Conservation (phyloP, 139 green algal species). For the Coccomyxa sp. region DNA sequence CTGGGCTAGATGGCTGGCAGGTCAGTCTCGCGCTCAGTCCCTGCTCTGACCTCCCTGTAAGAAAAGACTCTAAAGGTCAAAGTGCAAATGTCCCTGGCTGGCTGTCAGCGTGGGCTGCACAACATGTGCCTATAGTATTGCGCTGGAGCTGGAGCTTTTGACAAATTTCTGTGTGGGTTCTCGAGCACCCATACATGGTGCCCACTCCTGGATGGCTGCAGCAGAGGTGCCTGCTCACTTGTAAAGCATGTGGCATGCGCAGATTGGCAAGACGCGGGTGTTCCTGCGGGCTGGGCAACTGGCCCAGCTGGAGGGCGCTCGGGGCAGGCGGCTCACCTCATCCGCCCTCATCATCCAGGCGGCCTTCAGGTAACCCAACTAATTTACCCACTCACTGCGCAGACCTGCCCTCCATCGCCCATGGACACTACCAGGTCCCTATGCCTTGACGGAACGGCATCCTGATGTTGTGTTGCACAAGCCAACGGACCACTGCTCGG, state of each 20-base stretch:
- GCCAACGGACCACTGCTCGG: neutral
- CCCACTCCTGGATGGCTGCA: conserved; percentile 39
- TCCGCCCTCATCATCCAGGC: conserved; percentile 45
- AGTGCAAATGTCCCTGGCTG: too few species aligned
- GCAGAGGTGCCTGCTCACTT: neutral
- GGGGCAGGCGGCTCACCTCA: conserved; percentile 24
- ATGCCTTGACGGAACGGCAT: too few species aligned
- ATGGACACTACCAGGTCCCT: too few species aligned
- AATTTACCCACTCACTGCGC: neutral
- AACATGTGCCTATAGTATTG: too few species aligned
- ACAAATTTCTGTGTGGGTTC: too few species aligned
- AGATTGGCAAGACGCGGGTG: conserved; percentile 75
- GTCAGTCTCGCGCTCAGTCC: too few species aligned
- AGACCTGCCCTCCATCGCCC: neutral
- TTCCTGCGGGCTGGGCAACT: conserved; percentile 68
- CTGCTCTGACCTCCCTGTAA: too few species aligned
- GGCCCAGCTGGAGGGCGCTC: conserved; percentile 44
- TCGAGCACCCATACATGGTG: too few species aligned
- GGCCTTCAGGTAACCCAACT: conserved; percentile 17
- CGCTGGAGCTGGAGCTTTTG: too few species aligned
- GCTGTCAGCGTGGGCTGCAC: too few species aligned
- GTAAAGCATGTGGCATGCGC: conserved; percentile 6
- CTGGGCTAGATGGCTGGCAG: conserved; percentile 38
- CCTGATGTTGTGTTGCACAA: neutral
- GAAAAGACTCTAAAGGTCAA: too few species aligned